A percentile compares a stretch with the other conserved stretches of the same genome.
Conservation (phyloP, 306 rosid species). For the Boehmeria nivea region DNA sequence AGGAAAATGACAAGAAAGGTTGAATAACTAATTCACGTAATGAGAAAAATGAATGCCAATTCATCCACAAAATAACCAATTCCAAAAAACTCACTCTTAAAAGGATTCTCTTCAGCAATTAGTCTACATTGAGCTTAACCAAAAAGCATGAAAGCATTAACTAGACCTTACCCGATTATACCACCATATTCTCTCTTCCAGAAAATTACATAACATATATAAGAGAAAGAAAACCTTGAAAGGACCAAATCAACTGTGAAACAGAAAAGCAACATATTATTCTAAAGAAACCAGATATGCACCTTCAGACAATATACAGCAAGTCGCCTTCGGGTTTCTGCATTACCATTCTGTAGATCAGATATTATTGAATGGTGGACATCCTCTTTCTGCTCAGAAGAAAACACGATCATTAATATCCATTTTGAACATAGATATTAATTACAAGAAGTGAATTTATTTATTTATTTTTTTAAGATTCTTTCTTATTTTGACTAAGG, state of each 20-base stretch:
- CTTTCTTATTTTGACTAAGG: no score
- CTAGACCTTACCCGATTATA: no score
- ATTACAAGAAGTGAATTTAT: background rate
- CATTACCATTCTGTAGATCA: constrained; percentile 96
- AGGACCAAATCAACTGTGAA: background rate
- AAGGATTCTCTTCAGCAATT: no score
- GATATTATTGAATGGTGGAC: constrained; percentile 96
- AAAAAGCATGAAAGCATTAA: no score
- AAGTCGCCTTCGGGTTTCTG: constrained; percentile 94
- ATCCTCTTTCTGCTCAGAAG: constrained; percentile 77
- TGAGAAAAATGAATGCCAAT: no score
- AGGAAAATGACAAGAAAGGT: no score
- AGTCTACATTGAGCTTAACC: no score
- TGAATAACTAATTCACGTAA: no score
- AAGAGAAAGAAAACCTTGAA: background rate
- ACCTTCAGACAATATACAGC: constrained; percentile 99
- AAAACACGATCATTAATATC: constrained; percentile 21
- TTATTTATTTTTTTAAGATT: no score
- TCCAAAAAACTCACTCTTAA: no score
- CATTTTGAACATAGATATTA: constrained; percentile 4
- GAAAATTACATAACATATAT: background rate
- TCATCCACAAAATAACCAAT: no score
- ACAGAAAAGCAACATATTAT: background rate
- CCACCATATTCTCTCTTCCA: no score
- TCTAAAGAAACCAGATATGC: constrained; percentile 17